Conservation (phyloP, 257 asterid species). For the Forsythia suspensa region DNA sequence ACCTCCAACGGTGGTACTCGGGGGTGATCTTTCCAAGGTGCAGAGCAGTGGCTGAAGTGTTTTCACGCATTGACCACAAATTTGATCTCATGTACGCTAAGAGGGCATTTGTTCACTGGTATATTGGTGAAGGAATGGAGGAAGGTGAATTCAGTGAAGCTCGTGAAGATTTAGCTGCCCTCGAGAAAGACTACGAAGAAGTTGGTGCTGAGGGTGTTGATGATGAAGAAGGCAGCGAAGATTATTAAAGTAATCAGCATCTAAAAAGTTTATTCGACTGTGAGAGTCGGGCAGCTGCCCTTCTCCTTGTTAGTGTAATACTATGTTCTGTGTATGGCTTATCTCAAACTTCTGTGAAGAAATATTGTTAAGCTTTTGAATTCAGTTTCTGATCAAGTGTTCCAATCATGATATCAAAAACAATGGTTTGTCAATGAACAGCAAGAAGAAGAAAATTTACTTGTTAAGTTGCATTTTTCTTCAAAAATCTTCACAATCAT, state of each 20-base stretch:
- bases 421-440: neutral
- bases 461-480: neutral
- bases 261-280: neutral
- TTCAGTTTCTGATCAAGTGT: neutral
- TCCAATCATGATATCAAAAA: neutral
- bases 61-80: constrained; percentile 4
- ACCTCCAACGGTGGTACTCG: constrained; percentile 8
- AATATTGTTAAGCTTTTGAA: too few species aligned
- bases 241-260: neutral
- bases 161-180: neutral
- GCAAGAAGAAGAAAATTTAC: too few species aligned
- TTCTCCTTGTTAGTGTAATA: neutral
- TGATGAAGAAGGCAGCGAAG: neutral
- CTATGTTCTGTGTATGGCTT: constrained; percentile 17
- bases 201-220: neutral
- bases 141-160: neutral
- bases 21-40: constrained; percentile 14
- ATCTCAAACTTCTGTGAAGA: neutral
- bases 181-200: neutral
- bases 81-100: constrained; percentile 12
- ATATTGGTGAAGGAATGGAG: constrained; percentile 16
- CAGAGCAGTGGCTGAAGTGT: constrained; percentile 13
- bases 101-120: constrained; percentile 17
- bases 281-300: neutral
- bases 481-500: neutral